phyloP scores from a whole-genome alignment of 176 grass and related monocot species.

The Puccinellia tenuiflora region DNA sequence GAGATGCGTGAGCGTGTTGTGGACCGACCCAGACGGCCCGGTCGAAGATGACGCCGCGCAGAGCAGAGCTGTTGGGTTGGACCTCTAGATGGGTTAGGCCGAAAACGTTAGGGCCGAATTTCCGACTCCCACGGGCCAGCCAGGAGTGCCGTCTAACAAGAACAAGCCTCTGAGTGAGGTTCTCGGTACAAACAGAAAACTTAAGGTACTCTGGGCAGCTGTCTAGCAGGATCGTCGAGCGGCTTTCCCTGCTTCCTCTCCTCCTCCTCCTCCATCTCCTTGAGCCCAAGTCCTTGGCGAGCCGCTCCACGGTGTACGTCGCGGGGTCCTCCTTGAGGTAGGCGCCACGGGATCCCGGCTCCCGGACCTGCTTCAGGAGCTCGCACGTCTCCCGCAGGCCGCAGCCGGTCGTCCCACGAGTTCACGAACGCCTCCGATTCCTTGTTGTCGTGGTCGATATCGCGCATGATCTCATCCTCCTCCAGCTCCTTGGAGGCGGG shows the following conservation, averaged over 20 bases:
- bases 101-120: neutral
- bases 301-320: slow-evolving; percentile 75
- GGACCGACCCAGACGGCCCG: neutral
- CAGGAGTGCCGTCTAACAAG: neutral
- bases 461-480: slow-evolving; percentile 42
- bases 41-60: neutral
- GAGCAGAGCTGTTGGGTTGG: neutral
- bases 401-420: slow-evolving; percentile 50
- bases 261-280: slow-evolving; percentile 93
- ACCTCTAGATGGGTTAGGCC: neutral
- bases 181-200: neutral
- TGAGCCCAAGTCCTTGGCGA: slow-evolving; percentile 98
- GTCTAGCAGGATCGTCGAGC: slow-evolving; percentile 87
- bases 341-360: slow-evolving; percentile 61
- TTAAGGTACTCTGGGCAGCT: slow-evolving; percentile 68
- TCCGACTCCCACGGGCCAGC: neutral
- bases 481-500: slow-evolving; percentile 25
- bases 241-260: slow-evolving; percentile 78
- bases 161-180: neutral
- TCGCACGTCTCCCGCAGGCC: slow-evolving; percentile 54
- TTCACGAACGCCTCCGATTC: slow-evolving; percentile 52
- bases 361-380: slow-evolving; percentile 82
- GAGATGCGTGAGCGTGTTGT: neutral
- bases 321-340: slow-evolving; percentile 90
- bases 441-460: slow-evolving; percentile 29